Evolutionary conservation across 1,139 yeast species (phyloP).

Genomic region (Suhomyces bolitotheri): DNA sequence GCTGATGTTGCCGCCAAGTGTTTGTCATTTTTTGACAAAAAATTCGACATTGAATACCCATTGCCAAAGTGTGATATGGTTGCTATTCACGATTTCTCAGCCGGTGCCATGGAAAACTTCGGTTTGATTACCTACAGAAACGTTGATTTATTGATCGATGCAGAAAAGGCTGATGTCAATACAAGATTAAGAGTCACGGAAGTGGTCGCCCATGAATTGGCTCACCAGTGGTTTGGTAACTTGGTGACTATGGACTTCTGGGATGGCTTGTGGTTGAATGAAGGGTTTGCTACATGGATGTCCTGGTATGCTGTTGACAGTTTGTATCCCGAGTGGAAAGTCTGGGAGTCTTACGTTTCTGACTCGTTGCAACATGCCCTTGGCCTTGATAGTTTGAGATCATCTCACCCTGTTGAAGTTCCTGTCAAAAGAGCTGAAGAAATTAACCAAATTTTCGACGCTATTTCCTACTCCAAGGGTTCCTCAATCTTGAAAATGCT

Average conservation of each 20-base stretch:
- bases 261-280: constrained; percentile 65
- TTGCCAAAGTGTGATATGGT: constrained; percentile 59
- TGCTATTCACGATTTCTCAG: constrained; percentile 58
- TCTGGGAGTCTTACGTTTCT: constrained; percentile 54
- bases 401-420: constrained; percentile 61
- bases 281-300: constrained; percentile 68
- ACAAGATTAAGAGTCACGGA: constrained; percentile 56
- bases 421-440: constrained; percentile 56
- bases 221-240: constrained; percentile 69
- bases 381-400: constrained; percentile 51
- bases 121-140: constrained; percentile 58
- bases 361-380: constrained; percentile 54
- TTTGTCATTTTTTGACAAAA: constrained; percentile 50
- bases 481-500: constrained; percentile 31
- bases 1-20: constrained; percentile 54
- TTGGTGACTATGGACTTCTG: constrained; percentile 65
- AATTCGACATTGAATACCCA: constrained; percentile 59
- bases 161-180: constrained; percentile 42
- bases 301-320: constrained; percentile 74
- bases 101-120: constrained; percentile 66
- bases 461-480: constrained; percentile 42
- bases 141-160: constrained; percentile 53
- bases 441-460: constrained; percentile 59
- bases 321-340: constrained; percentile 59
- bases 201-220: constrained; percentile 61